phyloP scores from a whole-genome alignment of 495 filamentous ascomycete species.

The Hypoxylon lienhwacheense region DNA sequence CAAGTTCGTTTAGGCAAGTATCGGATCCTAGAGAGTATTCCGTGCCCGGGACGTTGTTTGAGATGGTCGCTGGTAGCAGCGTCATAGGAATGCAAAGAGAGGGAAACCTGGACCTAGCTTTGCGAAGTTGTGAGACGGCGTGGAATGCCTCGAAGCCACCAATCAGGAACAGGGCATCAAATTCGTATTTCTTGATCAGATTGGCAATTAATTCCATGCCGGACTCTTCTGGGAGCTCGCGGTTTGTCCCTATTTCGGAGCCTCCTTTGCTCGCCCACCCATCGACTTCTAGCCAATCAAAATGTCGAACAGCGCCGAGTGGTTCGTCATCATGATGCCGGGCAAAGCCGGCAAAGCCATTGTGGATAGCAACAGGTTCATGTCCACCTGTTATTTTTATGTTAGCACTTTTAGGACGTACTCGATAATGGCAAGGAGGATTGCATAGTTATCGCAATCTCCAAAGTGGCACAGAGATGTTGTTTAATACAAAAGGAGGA shows the following conservation, averaged over 20 bases:
- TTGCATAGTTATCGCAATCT: background rate
- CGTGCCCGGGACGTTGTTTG: constrained; percentile 96
- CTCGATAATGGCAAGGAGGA: too few species aligned
- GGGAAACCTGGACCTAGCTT: constrained; percentile 73
- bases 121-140: constrained; percentile 80
- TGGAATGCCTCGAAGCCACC: constrained; percentile 98
- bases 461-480: background rate
- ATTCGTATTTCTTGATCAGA: constrained; percentile 80
- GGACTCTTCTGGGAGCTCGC: constrained; percentile 81
- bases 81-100: constrained; percentile 93
- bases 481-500: background rate
- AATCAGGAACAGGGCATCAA: constrained; percentile 89
- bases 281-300: constrained; percentile 92
- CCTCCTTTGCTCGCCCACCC: constrained; percentile 95
- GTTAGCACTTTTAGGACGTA: constrained; percentile 5
- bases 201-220: constrained; percentile 81
- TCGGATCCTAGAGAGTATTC: constrained; percentile 97
- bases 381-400: constrained; percentile 59
- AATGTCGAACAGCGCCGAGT: constrained; percentile 76
- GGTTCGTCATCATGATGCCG: constrained; percentile 86
- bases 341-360: constrained; percentile 93
- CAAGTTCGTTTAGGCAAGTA: constrained; percentile 95
- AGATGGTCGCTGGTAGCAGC: constrained; percentile 93
- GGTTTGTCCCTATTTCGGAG: constrained; percentile 97
- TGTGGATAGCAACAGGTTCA: constrained; percentile 87